phyloP scores from a whole-genome alignment of 768 basidiomycete species.

The Polyporus arcularius region DNA sequence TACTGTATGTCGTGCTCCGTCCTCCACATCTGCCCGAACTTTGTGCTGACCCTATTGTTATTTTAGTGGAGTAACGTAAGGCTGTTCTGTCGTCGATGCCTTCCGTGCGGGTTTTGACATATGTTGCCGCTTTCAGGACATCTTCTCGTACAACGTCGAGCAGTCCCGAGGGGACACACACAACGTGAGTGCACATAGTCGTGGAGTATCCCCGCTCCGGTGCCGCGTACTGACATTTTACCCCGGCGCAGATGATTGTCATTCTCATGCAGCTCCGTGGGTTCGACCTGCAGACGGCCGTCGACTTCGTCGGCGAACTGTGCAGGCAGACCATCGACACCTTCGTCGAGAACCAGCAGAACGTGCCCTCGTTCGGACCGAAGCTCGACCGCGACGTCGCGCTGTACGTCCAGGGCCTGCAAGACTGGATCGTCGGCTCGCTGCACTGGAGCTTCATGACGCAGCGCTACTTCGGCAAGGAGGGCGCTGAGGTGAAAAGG shows the following conservation, averaged over 20 bases:
- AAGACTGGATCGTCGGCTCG: slow-evolving; percentile 72
- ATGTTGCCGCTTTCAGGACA: slow-evolving; percentile 50
- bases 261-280: slow-evolving; percentile 66
- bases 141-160: slow-evolving; percentile 82
- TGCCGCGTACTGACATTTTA: not conserved
- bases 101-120: not conserved
- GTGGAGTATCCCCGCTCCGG: not conserved
- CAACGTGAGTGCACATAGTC: slow-evolving; percentile 38
- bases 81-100: not conserved
- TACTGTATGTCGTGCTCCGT: slow-evolving; percentile 24
- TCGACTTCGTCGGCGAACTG: slow-evolving; percentile 64
- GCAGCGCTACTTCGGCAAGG: slow-evolving; percentile 65
- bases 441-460: slow-evolving; percentile 75
- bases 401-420: slow-evolving; percentile 59
- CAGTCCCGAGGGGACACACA: slow-evolving; percentile 80
- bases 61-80: slow-evolving; percentile 22
- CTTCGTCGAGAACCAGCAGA: slow-evolving; percentile 43
- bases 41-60: slow-evolving; percentile 7
- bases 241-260: slow-evolving; percentile 47
- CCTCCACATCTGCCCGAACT: not conserved
- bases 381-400: slow-evolving; percentile 59
- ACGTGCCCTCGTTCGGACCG: slow-evolving; percentile 64
- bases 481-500: slow-evolving; percentile 58
- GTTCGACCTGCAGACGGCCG: slow-evolving; percentile 58
- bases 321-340: slow-evolving; percentile 56